Conservation (phyloP, 2,329 filamentous ascomycete genomes). For the Colletotrichum tabaci region DNA sequence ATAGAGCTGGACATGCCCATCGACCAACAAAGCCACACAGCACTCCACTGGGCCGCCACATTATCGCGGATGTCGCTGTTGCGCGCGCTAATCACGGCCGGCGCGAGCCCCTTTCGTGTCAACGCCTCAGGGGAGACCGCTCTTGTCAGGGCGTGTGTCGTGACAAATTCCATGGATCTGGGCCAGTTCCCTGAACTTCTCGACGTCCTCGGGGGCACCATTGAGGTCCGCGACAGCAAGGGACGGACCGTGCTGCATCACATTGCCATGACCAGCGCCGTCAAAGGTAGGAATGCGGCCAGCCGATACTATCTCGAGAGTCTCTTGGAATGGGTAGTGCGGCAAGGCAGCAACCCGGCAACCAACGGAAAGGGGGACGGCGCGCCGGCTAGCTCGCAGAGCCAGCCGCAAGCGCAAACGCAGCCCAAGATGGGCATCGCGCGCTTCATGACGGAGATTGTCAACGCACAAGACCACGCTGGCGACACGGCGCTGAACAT, state of each 20-base stretch:
- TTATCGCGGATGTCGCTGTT: conserved; percentile 88
- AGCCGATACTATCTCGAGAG: conserved; percentile 97
- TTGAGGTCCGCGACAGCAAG: conserved; percentile 90
- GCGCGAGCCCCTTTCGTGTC: conserved; percentile 88
- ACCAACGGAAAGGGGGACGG: conserved; percentile 48
- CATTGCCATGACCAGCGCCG: conserved; percentile 94
- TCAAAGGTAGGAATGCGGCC: conserved; percentile 91
- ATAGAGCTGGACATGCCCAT: conserved; percentile 93
- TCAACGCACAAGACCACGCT: conserved; percentile 93
- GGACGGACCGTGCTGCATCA: conserved; percentile 95
- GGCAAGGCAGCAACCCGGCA: conserved; percentile 77
- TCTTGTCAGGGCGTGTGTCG: conserved; percentile 90
- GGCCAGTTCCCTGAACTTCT: conserved; percentile 91
- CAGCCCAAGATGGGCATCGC: conserved; percentile 85
- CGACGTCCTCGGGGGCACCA: conserved; percentile 89
- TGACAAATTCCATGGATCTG: conserved; percentile 95
- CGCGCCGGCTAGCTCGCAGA: conserved; percentile 58
- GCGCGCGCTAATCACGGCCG: conserved; percentile 84
- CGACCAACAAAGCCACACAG: conserved; percentile 89
- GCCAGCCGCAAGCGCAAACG: conserved; percentile 47
- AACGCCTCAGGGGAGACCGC: conserved; percentile 94
- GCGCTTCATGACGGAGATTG: conserved; percentile 96
- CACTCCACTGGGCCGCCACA: conserved; percentile 96
- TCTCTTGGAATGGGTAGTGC: conserved; percentile 92
- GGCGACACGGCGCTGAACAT: conserved; percentile 97